phyloP scores from a whole-genome alignment of 495 filamentous ascomycete species.

The Penicillium arizonense region DNA sequence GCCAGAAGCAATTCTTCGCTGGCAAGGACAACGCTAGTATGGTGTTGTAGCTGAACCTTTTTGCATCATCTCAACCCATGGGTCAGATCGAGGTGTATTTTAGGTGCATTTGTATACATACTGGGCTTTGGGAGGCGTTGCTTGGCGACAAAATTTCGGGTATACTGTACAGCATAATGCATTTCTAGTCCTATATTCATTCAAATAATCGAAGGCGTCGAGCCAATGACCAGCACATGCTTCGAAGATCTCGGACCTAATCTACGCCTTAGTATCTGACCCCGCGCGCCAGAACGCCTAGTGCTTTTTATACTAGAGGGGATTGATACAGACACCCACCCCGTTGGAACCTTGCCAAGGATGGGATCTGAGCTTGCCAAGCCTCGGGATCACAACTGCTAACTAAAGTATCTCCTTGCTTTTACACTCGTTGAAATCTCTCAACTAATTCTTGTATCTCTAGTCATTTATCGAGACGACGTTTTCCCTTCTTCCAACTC shows the following conservation, averaged over 20 bases:
- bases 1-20: constrained; percentile 92
- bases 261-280: too few relatives aligned
- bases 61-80: not conserved
- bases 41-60: constrained; percentile 25
- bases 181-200: not conserved
- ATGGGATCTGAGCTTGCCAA: too few relatives aligned
- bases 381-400: too few relatives aligned
- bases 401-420: too few relatives aligned
- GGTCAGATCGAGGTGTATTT: not conserved
- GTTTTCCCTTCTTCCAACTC: too few relatives aligned
- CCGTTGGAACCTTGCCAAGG: too few relatives aligned
- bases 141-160: not conserved
- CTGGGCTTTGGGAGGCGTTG: constrained; percentile 2
- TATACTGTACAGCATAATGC: not conserved
- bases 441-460: too few relatives aligned
- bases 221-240: not conserved
- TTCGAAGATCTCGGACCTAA: not conserved
- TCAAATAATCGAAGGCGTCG: not conserved
- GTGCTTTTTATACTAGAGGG: too few relatives aligned
- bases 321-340: too few relatives aligned
- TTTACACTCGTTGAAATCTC: too few relatives aligned
- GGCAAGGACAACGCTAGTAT: constrained; percentile 37
- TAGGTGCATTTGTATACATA: not conserved
- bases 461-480: too few relatives aligned
- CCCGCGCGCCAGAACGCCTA: too few relatives aligned